Evolutionary conservation across 352 stramenopile genomes (phyloP), one percentile per base, ranked within the genome.

Genomic region (Globisporangium carolinianum): DNA sequence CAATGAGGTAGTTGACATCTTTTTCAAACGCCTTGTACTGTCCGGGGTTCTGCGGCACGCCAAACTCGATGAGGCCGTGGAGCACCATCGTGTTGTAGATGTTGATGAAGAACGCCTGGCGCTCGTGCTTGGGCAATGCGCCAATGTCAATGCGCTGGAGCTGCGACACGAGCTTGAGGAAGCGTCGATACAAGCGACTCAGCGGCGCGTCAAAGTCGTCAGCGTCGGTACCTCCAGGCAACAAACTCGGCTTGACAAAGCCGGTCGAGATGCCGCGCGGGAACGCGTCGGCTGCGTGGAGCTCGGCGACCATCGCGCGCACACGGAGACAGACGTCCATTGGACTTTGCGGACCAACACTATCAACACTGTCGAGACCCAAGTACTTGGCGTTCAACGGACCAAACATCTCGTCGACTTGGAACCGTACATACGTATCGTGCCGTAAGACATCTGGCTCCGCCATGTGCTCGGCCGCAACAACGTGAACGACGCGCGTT

Each of bases 61-160:
- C 83, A 48, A 95, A 90, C 64, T 93, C 85, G 55, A 95, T 82
- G 37, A 93, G 68, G 8, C 83, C 85, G 55, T 95, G 85, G 35
- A 95, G 73, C 49, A 91, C 85, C 85, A 93, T 93, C 2, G 78
- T 80, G 62, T 95, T 95, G 73, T 93, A 93, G 52, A 93, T 72
- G 69, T 95, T 95, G 76, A 95, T 93, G 56, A 95, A 95, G 56
- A 95, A 95, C 2, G 83, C 77, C 55, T 93, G 85, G 5, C 83
- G 83, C 48, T 93, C 85, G 58, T 93, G 82, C 65, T 91, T 93
- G 9, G 83, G 78, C 17, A 95, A 60, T 47, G 68, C 76, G 10
- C 67, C 62, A n/a, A 95, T 74, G 53, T 92, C 82, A 37, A 91
- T 64, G 24, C 73, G 76, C 62, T 93, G 83, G 36, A 95, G 51